These are phyloP conservation scores for Nicotiana obtusifolia DNA, from an alignment of 257 asterid species.

Conservation along the genomic window DNA sequence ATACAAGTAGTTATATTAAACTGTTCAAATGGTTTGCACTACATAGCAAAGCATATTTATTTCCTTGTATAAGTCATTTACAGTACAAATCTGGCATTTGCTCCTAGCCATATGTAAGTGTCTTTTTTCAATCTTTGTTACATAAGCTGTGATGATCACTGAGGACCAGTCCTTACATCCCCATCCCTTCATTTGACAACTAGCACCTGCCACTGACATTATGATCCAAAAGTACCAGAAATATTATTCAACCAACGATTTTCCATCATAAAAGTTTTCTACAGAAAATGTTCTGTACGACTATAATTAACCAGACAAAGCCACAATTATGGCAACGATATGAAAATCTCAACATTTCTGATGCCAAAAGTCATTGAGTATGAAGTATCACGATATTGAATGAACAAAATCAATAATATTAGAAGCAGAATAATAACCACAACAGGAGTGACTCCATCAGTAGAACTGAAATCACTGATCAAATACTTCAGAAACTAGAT, in stretches of 20 bases:
- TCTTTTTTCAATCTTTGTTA: not conserved
- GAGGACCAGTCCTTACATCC: not conserved
- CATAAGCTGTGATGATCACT: not conserved
- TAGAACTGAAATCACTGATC: not conserved
- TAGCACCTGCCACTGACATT: not conserved
- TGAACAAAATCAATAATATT: not conserved
- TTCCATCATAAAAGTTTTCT: not conserved
- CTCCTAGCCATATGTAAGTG: not conserved
- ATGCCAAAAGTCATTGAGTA: not conserved
- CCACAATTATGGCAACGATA: conserved; percentile 1
- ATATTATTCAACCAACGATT: not conserved
- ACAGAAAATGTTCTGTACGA: not conserved
- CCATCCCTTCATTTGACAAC: not conserved
- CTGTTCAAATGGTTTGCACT: not conserved
- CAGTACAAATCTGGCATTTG: not conserved
- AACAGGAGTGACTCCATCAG: not conserved
- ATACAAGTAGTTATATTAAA: not conserved
- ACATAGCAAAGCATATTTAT: too few species aligned
- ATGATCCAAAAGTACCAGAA: not conserved
- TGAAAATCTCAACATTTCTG: not conserved
- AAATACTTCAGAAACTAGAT: not conserved
- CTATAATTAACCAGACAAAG: not conserved
- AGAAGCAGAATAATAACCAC: not conserved
- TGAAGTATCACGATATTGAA: not conserved
- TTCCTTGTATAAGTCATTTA: not conserved